Conservation (phyloP, 1,139 yeast genomes). For the Trichomonascaceae sp. region DNA sequence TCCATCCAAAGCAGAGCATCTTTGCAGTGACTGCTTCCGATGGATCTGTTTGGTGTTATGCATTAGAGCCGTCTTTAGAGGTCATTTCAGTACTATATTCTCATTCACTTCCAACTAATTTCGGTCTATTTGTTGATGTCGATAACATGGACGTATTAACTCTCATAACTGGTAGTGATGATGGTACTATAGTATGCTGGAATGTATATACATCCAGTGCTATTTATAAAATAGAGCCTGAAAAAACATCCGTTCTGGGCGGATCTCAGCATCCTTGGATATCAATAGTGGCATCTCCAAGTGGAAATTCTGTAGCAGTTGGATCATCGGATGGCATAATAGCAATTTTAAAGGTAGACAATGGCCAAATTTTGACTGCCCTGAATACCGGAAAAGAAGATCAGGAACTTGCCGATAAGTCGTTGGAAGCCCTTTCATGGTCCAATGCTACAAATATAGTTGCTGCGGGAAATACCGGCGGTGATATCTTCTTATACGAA, state of each 20-base stretch:
- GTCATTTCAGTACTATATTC: constrained; percentile 76
- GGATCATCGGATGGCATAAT: constrained; percentile 88
- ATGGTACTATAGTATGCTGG: constrained; percentile 84
- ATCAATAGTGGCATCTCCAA: constrained; percentile 50
- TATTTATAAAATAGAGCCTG: constrained; percentile 51
- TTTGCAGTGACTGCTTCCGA: constrained; percentile 94
- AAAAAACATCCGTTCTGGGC: constrained; percentile 41
- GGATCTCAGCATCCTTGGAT: constrained; percentile 87
- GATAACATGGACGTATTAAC: constrained; percentile 55
- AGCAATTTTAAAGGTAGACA: constrained; percentile 64
- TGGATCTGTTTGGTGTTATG: constrained; percentile 94
- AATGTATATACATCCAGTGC: constrained; percentile 74
- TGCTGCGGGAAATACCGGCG: constrained; percentile 87
- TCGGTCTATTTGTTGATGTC: constrained; percentile 67
- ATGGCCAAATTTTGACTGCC: constrained; percentile 64
- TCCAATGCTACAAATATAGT: constrained; percentile 52
- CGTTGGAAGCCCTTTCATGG: constrained; percentile 86
- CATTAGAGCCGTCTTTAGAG: constrained; percentile 51
- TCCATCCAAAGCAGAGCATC: constrained; percentile 61
- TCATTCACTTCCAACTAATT: constrained; percentile 67
- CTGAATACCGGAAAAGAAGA: constrained; percentile 49
- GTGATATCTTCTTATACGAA: constrained; percentile 76
- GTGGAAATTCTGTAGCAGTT: constrained; percentile 44
- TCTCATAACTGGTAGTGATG: constrained; percentile 78
- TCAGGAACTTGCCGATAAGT: constrained; percentile 63